phyloP scores from a whole-genome alignment of 2,329 filamentous ascomycete genomes.

The Orbilia blumenaviensis region DNA sequence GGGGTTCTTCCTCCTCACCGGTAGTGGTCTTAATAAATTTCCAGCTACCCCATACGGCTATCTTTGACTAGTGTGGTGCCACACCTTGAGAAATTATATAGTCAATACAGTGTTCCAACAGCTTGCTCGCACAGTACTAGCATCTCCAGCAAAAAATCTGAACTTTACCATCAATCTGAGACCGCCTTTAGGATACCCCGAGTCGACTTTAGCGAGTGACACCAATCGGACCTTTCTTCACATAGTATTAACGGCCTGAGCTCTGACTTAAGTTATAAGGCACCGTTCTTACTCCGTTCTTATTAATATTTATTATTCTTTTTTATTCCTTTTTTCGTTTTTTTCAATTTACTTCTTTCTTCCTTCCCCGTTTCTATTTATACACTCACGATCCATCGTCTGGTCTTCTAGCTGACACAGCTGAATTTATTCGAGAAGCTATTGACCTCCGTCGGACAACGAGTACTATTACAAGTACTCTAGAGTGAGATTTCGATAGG shows the following conservation, averaged over 20 bases:
- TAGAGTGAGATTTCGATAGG: constrained; percentile 43
- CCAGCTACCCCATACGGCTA: constrained; percentile 47
- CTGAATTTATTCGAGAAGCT: constrained; percentile 53
- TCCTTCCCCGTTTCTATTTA: constrained; percentile 46
- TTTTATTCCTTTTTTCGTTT: constrained; percentile 19
- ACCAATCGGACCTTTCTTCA: constrained; percentile 53
- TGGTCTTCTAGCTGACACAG: constrained; percentile 50
- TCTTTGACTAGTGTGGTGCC: constrained; percentile 40
- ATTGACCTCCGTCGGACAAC: constrained; percentile 52
- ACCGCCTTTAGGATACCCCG: constrained; percentile 44
- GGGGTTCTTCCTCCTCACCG: constrained; percentile 25
- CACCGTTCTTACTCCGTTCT: constrained; percentile 28
- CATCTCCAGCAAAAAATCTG: constrained; percentile 47
- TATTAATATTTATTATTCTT: constrained; percentile 21
- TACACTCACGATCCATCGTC: constrained; percentile 29
- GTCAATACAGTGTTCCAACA: constrained; percentile 45
- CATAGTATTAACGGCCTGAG: constrained; percentile 41
- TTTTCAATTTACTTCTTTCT: constrained; percentile 18
- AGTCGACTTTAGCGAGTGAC: constrained; percentile 38
- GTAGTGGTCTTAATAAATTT: constrained; percentile 43
- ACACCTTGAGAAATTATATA: constrained; percentile 53
- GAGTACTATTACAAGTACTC: constrained; percentile 43
- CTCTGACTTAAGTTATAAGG: constrained; percentile 44
- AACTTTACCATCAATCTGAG: constrained; percentile 53
- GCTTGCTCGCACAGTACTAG: constrained; percentile 28